Percentiles rank a stretch among this genome's conserved stretches.
These are phyloP conservation scores for Pseudogymnoascus sp. DNA, from an alignment of 2,329 filamentous ascomycete genomes.

Conservation along the genomic window DNA sequence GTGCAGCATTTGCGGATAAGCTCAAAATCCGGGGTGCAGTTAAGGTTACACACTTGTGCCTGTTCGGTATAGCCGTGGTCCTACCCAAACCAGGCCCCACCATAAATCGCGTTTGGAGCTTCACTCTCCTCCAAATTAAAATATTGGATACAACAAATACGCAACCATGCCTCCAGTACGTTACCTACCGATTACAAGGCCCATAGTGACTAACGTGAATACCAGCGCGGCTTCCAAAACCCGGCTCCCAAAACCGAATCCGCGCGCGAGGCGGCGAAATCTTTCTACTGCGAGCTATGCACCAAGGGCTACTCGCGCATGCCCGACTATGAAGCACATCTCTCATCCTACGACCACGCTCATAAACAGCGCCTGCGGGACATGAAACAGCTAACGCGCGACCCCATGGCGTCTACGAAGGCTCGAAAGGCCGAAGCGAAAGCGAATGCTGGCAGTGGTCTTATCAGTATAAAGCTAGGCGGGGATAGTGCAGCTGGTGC, in stretches of 20 bases:
- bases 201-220: background rate
- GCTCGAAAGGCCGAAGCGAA: constrained; percentile 64
- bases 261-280: constrained; percentile 67
- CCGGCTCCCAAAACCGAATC: constrained; percentile 44
- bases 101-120: background rate
- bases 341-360: constrained; percentile 88
- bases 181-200: background rate
- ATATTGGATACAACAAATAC: background rate
- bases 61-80: background rate
- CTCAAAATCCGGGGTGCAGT: background rate
- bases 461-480: constrained; percentile 59
- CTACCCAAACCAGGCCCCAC: background rate
- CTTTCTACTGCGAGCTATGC: constrained; percentile 81
- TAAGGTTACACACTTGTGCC: background rate
- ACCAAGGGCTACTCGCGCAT: constrained; percentile 91
- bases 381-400: constrained; percentile 75
- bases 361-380: constrained; percentile 86
- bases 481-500: constrained; percentile 34
- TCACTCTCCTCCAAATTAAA: background rate
- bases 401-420: constrained; percentile 55
- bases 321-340: constrained; percentile 93
- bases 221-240: constrained; percentile 34
- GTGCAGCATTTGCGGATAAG: background rate
- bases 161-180: background rate
- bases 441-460: constrained; percentile 49